Percentiles rank a stretch among this genome's conserved stretches.
phyloP scores from a whole-genome alignment of 1,284 basidiomycete species.

The Ustanciosporium gigantosporum region DNA sequence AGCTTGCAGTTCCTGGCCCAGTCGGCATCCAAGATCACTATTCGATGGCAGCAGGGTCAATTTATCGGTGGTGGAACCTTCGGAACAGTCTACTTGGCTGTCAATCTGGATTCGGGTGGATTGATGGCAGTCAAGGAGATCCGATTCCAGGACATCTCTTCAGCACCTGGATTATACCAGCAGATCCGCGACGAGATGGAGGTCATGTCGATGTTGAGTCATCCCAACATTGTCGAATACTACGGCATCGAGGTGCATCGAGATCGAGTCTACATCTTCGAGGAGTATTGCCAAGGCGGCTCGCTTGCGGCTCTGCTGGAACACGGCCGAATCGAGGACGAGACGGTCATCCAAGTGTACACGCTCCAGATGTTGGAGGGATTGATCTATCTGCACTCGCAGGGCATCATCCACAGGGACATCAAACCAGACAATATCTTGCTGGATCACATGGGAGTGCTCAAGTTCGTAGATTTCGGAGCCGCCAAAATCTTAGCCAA shows the following conservation, averaged over 20 bases:
- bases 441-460: slow-evolving; percentile 86
- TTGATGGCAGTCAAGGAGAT: slow-evolving; percentile 99
- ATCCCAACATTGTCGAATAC: slow-evolving; percentile 98
- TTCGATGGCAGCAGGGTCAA: slow-evolving; percentile 97
- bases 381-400: slow-evolving; percentile 87
- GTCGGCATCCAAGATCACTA: slow-evolving; percentile 81
- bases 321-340: slow-evolving; percentile 94
- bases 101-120: slow-evolving; percentile 93
- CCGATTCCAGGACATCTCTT: slow-evolving; percentile 86
- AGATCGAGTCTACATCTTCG: slow-evolving; percentile 98
- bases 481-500: slow-evolving; percentile 96
- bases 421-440: slow-evolving; percentile 99
- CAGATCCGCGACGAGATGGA: slow-evolving; percentile 96
- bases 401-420: slow-evolving; percentile 91
- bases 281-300: slow-evolving; percentile 97
- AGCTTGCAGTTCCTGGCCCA: slow-evolving; percentile 54
- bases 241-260: slow-evolving; percentile 99
- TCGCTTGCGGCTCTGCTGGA: slow-evolving; percentile 87
- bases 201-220: slow-evolving; percentile 98
- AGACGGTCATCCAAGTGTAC: slow-evolving; percentile 92
- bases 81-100: slow-evolving; percentile 83
- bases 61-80: slow-evolving; percentile 98
- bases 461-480: slow-evolving; percentile 98
- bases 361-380: slow-evolving; percentile 97
- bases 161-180: slow-evolving; percentile 69